Evolutionary conservation across 352 stramenopile species (phyloP), one percentile per base, ranked within the genome.

Genomic region (Phytophthora tentaculata): DNA sequence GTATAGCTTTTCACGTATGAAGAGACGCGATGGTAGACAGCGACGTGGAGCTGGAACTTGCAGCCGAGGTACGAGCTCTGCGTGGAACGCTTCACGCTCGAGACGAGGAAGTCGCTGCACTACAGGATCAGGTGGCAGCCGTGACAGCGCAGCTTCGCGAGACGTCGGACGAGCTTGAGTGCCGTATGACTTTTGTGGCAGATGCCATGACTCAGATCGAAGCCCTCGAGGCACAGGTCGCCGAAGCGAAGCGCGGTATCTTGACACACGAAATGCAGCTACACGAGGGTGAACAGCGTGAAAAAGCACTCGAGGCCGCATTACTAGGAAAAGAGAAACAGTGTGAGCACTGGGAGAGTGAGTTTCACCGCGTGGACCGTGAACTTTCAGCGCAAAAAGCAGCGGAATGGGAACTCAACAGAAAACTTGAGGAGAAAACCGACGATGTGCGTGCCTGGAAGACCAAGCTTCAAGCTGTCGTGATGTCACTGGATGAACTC

Each of bases 221-320:
- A 45, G 61, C 32, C 5, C 58, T 83, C 17, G 80, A 91, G 56
- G 41, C 49, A 14, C 77, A 81, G 14, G 61, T 81, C 13, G 61
- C 55, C 0, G 73, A 86, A n/a, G 78, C 74, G 16, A 86, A 83
- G 61, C 78, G 82, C 49, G 66, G 72, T 12, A 35, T 89, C n/a
- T 69, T 90, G 48, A 87, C 73, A 26, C 75, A 70, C 26, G 81
- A 92, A 56, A 90, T 92, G 80, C 75, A 84, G 26, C 63, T 86
- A 43, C 74, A 89, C 44, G 80, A 88, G 12, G 72, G 82, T 28
- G 51, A 62, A 16, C 74, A 89, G 63, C 69, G 81, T 32, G 56
- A 68, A 20, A 63, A 59, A 20, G 61, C 61, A 17, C 65, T 88
- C 12, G 63, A 77, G 50, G 63, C 50, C 17, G 49, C 51, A 49